Evolutionary conservation across 1,139 yeast species (phyloP).

Genomic region (Suhomyces atakaporum): DNA sequence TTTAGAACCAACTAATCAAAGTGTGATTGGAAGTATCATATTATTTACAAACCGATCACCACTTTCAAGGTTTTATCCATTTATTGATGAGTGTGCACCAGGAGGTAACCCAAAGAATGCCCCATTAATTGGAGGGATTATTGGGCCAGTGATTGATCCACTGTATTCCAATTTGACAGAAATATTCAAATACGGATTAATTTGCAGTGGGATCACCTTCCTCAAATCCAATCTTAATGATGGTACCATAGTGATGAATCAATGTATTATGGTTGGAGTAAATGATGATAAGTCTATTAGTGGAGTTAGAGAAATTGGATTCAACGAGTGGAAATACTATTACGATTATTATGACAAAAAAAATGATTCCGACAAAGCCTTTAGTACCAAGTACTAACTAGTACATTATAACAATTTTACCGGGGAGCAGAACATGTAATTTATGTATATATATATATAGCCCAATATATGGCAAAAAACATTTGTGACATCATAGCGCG

Average conservation of each 20-base stretch:
- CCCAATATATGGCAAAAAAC: not conserved
- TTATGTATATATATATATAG: not conserved
- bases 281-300: slow-evolving; percentile 36
- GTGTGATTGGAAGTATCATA: slow-evolving; percentile 56
- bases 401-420: too few species aligned
- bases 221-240: slow-evolving; percentile 42
- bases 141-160: slow-evolving; percentile 59
- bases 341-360: slow-evolving; percentile 40
- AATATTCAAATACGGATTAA: slow-evolving; percentile 57
- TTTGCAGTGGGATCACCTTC: slow-evolving; percentile 60
- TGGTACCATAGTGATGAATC: slow-evolving; percentile 27
- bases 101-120: slow-evolving; percentile 6
- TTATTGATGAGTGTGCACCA: slow-evolving; percentile 39
- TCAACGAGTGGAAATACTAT: slow-evolving; percentile 42
- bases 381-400: slow-evolving; percentile 3
- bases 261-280: slow-evolving; percentile 44
- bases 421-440: not conserved
- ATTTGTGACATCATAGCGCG: not conserved
- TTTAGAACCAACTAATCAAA: slow-evolving; percentile 55
- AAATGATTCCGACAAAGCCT: slow-evolving; percentile 9
- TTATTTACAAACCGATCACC: slow-evolving; percentile 52
- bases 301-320: slow-evolving; percentile 48
- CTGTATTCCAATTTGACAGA: slow-evolving; percentile 56
- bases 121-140: slow-evolving; percentile 51
- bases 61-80: slow-evolving; percentile 54